phyloP scores from a whole-genome alignment of 2,329 filamentous ascomycete genomes.

The Calcarisporium arbuscula region DNA sequence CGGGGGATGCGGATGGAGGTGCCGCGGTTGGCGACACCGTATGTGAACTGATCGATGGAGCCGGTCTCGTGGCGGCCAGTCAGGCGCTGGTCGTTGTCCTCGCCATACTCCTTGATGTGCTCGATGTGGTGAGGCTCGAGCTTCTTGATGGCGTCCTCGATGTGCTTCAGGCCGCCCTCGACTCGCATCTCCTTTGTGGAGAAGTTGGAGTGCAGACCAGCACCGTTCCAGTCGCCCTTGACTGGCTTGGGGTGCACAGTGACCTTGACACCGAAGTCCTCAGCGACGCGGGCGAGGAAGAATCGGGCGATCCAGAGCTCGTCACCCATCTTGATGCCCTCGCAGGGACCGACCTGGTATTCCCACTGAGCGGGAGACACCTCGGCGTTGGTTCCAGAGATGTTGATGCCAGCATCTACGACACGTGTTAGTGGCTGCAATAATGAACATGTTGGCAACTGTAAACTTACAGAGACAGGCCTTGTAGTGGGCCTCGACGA shows the following conservation, averaged over 20 bases:
- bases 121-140: slow-evolving; percentile 70
- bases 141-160: slow-evolving; percentile 81
- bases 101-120: slow-evolving; percentile 90
- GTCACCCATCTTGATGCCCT: slow-evolving; percentile 87
- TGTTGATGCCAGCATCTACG: slow-evolving; percentile 70
- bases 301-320: slow-evolving; percentile 87
- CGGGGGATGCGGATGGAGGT: slow-evolving; percentile 89
- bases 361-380: slow-evolving; percentile 99
- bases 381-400: slow-evolving; percentile 98
- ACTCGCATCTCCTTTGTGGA: slow-evolving; percentile 82
- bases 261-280: slow-evolving; percentile 95
- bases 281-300: slow-evolving; percentile 81
- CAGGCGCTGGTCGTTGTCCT: slow-evolving; percentile 91
- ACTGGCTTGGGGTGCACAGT: slow-evolving; percentile 96
- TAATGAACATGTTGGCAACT: neutral
- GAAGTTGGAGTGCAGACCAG: slow-evolving; percentile 90
- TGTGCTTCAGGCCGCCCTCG: slow-evolving; percentile 92
- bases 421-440: slow-evolving; percentile 6
- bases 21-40: slow-evolving; percentile 92
- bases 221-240: slow-evolving; percentile 88
- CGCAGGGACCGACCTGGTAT: slow-evolving; percentile 90
- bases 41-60: slow-evolving; percentile 86
- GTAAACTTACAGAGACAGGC: slow-evolving; percentile 57
- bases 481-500: slow-evolving; percentile 67
- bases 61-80: slow-evolving; percentile 94